Evolutionary conservation across 164 flowering plant species (phyloP).

Genomic region (Protea cynaroides): DNA sequence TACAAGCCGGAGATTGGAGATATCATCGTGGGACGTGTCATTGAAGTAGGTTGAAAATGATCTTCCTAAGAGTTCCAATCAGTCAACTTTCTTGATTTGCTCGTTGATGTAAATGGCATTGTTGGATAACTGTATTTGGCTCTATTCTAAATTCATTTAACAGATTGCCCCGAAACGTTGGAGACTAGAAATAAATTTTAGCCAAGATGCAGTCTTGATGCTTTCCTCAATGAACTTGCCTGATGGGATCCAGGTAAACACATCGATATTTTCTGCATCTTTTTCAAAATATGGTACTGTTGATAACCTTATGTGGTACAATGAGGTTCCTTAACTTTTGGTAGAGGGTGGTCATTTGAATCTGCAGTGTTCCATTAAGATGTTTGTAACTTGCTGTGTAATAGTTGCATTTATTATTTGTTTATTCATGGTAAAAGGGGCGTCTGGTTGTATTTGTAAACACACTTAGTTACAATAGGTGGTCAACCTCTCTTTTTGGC

Average conservation of each 20-base stretch:
- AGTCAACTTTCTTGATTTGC: neutral
- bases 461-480: too few species aligned
- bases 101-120: slow-evolving; percentile 1
- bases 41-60: slow-evolving; percentile 50
- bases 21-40: slow-evolving; percentile 84
- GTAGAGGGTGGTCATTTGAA: neutral
- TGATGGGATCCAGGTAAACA: slow-evolving; percentile 91
- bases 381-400: too few species aligned
- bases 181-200: slow-evolving; percentile 83
- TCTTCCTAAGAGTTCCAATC: neutral
- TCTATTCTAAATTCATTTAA: slow-evolving; percentile 1
- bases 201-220: slow-evolving; percentile 96
- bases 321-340: neutral
- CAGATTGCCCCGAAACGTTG: slow-evolving; percentile 92
- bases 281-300: neutral
- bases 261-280: neutral
- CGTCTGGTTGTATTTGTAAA: too few species aligned
- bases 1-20: slow-evolving; percentile 97
- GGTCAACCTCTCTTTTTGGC: too few species aligned
- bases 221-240: slow-evolving; percentile 97
- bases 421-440: too few species aligned
- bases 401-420: too few species aligned
- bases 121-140: neutral
- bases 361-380: too few species aligned
- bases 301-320: neutral